Conservation (phyloP, 2,329 filamentous ascomycete genomes). For the Apiospora kogelbergensis region DNA sequence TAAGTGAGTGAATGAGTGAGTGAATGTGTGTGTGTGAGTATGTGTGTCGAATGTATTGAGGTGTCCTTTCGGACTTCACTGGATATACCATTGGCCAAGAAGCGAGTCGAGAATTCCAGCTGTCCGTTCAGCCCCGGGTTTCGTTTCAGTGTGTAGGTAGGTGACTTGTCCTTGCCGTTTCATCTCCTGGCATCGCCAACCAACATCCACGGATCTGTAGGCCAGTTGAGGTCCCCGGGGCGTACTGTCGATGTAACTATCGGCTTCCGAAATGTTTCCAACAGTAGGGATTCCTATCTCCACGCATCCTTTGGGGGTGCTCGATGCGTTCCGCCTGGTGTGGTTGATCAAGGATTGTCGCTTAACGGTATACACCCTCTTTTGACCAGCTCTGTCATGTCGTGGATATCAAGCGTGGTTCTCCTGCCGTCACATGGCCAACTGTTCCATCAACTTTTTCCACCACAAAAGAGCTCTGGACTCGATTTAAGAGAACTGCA, state of each 20-base stretch:
- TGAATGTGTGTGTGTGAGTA: neutral
- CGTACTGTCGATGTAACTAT: neutral
- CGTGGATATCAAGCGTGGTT: neutral
- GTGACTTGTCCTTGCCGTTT: neutral
- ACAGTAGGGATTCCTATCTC: neutral
- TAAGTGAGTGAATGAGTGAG: no score
- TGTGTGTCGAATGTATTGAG: neutral
- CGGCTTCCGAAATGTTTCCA: neutral
- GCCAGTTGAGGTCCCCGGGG: neutral
- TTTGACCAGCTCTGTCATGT: neutral
- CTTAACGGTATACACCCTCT: neutral
- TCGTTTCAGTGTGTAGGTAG: neutral
- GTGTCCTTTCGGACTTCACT: neutral
- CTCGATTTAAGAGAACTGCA: neutral
- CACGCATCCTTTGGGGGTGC: neutral
- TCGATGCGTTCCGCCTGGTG: neutral
- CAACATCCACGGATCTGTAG: neutral
- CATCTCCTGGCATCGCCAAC: neutral
- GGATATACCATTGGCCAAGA: neutral
- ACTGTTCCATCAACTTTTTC: neutral
- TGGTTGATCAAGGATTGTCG: neutral
- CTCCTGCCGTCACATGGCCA: neutral
- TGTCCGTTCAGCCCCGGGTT: neutral
- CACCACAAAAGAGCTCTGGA: neutral
- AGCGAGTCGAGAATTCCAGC: neutral